Evolutionary conservation across 441 rosid genomes (phyloP), one percentile per base, ranked within the genome.

Genomic region (Melastoma candidum): DNA sequence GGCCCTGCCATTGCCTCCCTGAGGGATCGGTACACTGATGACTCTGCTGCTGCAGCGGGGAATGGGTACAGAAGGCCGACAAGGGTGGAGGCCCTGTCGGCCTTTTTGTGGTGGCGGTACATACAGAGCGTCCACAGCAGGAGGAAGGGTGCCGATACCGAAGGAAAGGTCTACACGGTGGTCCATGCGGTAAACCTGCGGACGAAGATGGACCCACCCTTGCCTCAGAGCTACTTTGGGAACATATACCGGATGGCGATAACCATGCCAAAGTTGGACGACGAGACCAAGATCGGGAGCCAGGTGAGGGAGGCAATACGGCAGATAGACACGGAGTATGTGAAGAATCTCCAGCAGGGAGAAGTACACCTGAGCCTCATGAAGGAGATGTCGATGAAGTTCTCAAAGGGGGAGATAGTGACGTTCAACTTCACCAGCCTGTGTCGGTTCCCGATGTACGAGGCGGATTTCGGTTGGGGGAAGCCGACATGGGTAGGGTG

Each of bases 401-500:
- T 54, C 22, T 2, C 44, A 1, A 48, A 47, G 45, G 66, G 58
- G 11, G 66, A 62, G 58, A 12, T 47, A 10, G 53, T 62, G 17
- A 46, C 65, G 26, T 61, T 61, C 47, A 61, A 47, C 65, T 61
- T 53, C 48, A 61, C 65, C 5, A 61, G 65, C 43, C 65, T 61
- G 29, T 57, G 61, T 46, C 45, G 61, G 47, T 57, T 57, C 14
- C 61, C 61, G 43, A 48, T 36, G 29, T 57, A 57, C 26, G 61
- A 57, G 43, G 52, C 61, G 2, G 61, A 57, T 48, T 57, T 57
- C 8, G 61, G 61, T 11, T 57, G 61, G 61, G 61, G 61, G 9
- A 57, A 39, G 53, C 61, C 61, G 2, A 12, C 27, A 13, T 57
- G 61, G 61, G 53, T 57, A 2, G 53, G 53, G 53, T 43, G 53